Evolutionary conservation across 2,329 filamentous ascomycete genomes (phyloP).

Genomic region (Penicillium psychrosexuale): DNA sequence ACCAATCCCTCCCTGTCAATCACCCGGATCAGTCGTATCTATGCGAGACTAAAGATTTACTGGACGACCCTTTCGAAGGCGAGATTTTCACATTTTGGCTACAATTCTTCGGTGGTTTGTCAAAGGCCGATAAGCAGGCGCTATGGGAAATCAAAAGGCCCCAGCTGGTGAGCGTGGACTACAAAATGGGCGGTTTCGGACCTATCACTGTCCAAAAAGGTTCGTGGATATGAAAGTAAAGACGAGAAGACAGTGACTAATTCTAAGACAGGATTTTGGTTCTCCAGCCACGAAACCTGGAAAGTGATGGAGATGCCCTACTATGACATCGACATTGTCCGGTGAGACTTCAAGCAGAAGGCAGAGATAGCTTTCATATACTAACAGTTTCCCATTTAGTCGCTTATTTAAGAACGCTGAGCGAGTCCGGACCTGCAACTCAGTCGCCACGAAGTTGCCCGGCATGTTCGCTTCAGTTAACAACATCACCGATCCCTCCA

Average conservation of each 20-base stretch:
- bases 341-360: conserved; percentile 20
- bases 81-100: conserved; percentile 45
- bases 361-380: neutral
- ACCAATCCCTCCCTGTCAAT: conserved; percentile 34
- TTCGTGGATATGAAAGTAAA: neutral
- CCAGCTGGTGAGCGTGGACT: conserved; percentile 39
- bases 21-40: conserved; percentile 31
- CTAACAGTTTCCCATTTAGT: conserved; percentile 17
- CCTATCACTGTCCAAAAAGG: conserved; percentile 46
- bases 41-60: conserved; percentile 35
- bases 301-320: conserved; percentile 46
- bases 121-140: conserved; percentile 32
- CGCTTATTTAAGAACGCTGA: conserved; percentile 43
- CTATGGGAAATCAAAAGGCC: conserved; percentile 42
- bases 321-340: conserved; percentile 42
- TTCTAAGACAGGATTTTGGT: conserved; percentile 34
- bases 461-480: conserved; percentile 47
- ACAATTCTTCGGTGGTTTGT: conserved; percentile 39
- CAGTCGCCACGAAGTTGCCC: conserved; percentile 36
- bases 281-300: conserved; percentile 45
- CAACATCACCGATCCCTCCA: conserved; percentile 41
- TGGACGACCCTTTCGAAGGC: conserved; percentile 47
- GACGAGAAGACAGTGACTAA: neutral
- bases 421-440: conserved; percentile 45
- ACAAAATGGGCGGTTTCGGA: conserved; percentile 36